A percentile compares a stretch with the other conserved stretches of the same genome.
These are phyloP conservation scores for Ogataea zsoltii DNA, from an alignment of 805 yeast genomes.

Conservation along the genomic window DNA sequence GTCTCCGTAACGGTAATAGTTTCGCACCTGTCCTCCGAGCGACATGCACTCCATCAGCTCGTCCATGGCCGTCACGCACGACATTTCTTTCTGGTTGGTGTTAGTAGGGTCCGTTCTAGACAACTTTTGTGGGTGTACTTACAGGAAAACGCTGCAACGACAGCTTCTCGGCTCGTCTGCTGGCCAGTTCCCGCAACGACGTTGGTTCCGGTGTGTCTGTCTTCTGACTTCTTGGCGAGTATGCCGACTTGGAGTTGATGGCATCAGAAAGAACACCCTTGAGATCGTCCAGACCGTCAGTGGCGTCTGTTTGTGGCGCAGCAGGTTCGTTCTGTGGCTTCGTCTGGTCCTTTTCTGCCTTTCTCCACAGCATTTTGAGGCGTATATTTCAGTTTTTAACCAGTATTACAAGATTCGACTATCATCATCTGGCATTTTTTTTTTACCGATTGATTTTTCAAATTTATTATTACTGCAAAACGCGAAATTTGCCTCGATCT, in stretches of 20 bases:
- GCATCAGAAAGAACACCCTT: constrained; percentile 24
- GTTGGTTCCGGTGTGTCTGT: constrained; percentile 1
- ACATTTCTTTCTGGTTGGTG: constrained; percentile 43
- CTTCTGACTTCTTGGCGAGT: constrained; percentile 8
- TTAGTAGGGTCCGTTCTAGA: constrained; percentile 9
- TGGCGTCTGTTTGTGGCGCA: neutral
- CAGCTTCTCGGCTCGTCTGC: constrained; percentile 28
- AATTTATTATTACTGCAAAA: neutral
- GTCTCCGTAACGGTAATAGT: constrained; percentile 82
- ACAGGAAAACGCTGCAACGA: constrained; percentile 34
- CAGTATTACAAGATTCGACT: too few relatives aligned
- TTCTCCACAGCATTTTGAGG: constrained; percentile 9
- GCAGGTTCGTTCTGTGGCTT: neutral
- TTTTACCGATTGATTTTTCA: neutral
- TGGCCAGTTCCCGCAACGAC: constrained; percentile 31
- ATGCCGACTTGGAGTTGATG: constrained; percentile 25
- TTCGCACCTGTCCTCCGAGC: constrained; percentile 83
- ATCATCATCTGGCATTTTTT: too few relatives aligned
- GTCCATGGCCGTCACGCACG: constrained; percentile 81
- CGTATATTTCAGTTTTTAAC: too few relatives aligned
- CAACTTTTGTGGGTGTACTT: constrained; percentile 16
- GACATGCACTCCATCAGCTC: constrained; percentile 86
- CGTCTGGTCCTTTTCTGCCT: neutral
- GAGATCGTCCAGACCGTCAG: constrained; percentile 11
- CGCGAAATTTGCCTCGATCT: too few relatives aligned